Evolutionary conservation across 2,329 filamentous ascomycete species (phyloP), one percentile per base, ranked within the genome.

Genomic region (Botrytis pseudocinerea): DNA sequence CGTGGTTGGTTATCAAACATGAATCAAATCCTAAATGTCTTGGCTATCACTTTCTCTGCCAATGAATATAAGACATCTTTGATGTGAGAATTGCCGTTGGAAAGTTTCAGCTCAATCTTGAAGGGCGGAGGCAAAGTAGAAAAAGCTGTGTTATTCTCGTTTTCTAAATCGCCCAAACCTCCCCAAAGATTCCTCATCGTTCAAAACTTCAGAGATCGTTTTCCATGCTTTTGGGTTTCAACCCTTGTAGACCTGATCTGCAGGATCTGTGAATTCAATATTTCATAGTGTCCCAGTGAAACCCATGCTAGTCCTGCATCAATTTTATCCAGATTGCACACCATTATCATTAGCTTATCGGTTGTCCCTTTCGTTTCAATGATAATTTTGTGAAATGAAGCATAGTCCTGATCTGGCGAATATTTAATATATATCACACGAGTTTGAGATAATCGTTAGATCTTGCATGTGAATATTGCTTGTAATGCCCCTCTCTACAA

Each of bases 251-350:
- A 25, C 25, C 40, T 54, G 73, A 74, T 74, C 76, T 75, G 76
- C 75, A 75, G 75, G 73, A 76, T 76, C 72, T 72, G 44, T 64
- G 64, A 69, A 77, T 73, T 75, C 76, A 76, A 77, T 77, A 78
- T 66, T 78, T 75, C 70, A 59, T 62, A 40, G 32, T 71, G 60
- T 22, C 20, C 22, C 40, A 28, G 64, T 54, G 62, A 71, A 61
- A 70, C 68, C 62, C 61, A n/a, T 59, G 48, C 44, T 63, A 71
- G 60, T 59, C 61, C 59, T 62, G 48, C 70, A 66, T 71, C 61
- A 48, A 66, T 66, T 71, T 71, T 71, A 71, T 71, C 46, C 69
- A 64, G 66, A 71, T 71, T 51, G 51, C 51, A 69, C 38, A 69
- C 42, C 18, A 25, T 60, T n/a, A 66, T 64, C 60, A 65, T 71